Evolutionary conservation across 768 basidiomycete genomes (phyloP).

Genomic region (Myochromella boudieri): DNA sequence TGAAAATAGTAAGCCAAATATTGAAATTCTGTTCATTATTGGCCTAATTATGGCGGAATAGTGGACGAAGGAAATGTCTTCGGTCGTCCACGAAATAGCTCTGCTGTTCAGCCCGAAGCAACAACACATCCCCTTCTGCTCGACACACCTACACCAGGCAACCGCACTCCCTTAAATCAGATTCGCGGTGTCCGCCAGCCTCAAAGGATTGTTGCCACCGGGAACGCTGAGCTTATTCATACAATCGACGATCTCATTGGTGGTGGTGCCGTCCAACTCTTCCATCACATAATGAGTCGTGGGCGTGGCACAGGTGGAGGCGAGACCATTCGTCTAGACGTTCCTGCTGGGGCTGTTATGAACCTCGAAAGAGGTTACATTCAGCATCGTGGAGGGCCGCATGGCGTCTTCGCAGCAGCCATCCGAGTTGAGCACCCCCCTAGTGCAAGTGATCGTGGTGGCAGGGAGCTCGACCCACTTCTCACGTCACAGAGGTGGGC

Average conservation of each 20-base stretch:
- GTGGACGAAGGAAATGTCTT: constrained; percentile 63
- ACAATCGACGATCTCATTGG: constrained; percentile 83
- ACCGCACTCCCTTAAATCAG: constrained; percentile 43
- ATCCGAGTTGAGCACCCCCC: constrained; percentile 62
- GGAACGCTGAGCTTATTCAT: constrained; percentile 61
- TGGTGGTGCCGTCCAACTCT: constrained; percentile 75
- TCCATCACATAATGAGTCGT: constrained; percentile 78
- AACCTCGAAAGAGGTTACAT: constrained; percentile 59
- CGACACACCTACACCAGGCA: constrained; percentile 50
- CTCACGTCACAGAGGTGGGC: constrained; percentile 86
- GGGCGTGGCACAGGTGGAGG: constrained; percentile 50
- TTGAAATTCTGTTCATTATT: constrained; percentile 5
- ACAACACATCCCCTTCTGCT: constrained; percentile 82
- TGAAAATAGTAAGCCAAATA: constrained; percentile 39
- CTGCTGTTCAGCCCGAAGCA: constrained; percentile 59
- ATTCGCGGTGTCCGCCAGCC: constrained; percentile 53
- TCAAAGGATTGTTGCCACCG: constrained; percentile 53
- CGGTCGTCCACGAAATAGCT: constrained; percentile 54
- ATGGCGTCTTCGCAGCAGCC: constrained; percentile 50
- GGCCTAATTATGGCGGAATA: constrained; percentile 19
- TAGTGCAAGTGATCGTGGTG: constrained; percentile 41
- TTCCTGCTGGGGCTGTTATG: constrained; percentile 63
- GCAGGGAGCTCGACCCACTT: constrained; percentile 73
- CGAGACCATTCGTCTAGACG: constrained; percentile 77
- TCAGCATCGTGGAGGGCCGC: constrained; percentile 46